A percentile compares a stretch with the other conserved stretches of the same genome.
Evolutionary conservation across 495 filamentous ascomycete species (phyloP).

Genomic region (Hypomontagnella submonticulosa): DNA sequence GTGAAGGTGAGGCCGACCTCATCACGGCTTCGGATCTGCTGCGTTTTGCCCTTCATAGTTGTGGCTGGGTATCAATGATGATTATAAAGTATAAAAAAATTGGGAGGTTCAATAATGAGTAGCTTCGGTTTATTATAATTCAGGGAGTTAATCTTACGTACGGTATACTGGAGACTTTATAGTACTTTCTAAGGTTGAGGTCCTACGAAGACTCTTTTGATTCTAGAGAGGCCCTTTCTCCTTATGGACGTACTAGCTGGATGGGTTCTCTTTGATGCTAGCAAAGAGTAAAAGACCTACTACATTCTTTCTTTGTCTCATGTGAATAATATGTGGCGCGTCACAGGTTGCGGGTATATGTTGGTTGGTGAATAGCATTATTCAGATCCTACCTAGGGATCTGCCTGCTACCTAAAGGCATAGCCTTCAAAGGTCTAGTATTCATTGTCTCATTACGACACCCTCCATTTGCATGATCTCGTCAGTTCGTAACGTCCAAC

Average conservation of each 20-base stretch:
- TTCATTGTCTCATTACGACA: constrained; percentile 26
- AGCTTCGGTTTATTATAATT: no score
- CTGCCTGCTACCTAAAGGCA: constrained; percentile 21
- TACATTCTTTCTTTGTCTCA: background rate
- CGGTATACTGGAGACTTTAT: constrained; percentile 12
- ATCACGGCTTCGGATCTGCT: constrained; percentile 26
- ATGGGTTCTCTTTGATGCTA: constrained; percentile 9
- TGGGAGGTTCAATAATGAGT: no score
- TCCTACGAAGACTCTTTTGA: constrained; percentile 3
- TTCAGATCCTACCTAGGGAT: constrained; percentile 27
- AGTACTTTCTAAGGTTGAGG: background rate
- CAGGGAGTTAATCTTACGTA: no score
- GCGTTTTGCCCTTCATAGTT: constrained; percentile 34
- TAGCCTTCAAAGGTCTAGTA: constrained; percentile 20
- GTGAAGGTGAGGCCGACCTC: constrained; percentile 23
- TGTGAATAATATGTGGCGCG: background rate
- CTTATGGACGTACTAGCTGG: background rate
- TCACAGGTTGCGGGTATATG: constrained; percentile 19
- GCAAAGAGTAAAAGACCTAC: background rate
- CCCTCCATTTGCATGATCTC: constrained; percentile 41
- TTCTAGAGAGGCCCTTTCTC: background rate
- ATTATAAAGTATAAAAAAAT: background rate
- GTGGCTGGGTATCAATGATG: background rate
- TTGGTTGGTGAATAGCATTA: constrained; percentile 26
- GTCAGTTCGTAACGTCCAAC: constrained; percentile 44